These are phyloP conservation scores for Abrus pulchellus DNA, from an alignment of 306 rosid species.

Conservation along the genomic window DNA sequence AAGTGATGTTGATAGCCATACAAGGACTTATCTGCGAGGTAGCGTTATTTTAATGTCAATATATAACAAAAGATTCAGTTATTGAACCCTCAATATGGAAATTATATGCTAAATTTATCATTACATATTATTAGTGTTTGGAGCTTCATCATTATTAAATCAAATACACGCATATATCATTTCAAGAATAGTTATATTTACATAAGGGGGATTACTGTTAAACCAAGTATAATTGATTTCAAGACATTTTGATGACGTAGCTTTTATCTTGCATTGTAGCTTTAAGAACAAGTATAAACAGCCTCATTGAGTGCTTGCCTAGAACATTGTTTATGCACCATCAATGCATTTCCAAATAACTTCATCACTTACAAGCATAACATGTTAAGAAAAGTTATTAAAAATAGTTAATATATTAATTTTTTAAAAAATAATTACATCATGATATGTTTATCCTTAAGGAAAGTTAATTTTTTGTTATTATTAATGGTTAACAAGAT, in stretches of 20 bases:
- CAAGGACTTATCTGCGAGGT: background rate
- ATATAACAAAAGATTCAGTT: no score
- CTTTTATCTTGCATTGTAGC: conserved; percentile 41
- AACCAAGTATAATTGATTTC: conserved; percentile 35
- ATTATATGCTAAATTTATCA: conserved; percentile 16
- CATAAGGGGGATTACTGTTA: conserved; percentile 9
- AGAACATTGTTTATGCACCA: conserved; percentile 28
- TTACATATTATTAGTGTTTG: background rate
- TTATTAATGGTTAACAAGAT: no score
- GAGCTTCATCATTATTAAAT: conserved; percentile 8
- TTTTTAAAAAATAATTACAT: no score
- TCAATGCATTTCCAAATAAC: background rate
- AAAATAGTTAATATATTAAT: no score
- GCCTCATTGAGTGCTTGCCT: conserved; percentile 13
- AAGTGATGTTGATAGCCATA: conserved; percentile 5
- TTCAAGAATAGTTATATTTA: background rate
- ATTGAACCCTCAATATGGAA: conserved; percentile 14
- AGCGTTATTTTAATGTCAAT: no score
- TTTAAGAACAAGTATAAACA: conserved; percentile 44
- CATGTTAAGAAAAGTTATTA: no score
- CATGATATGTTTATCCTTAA: no score
- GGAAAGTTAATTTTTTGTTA: no score
- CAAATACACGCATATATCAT: no score
- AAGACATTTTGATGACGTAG: conserved; percentile 8
- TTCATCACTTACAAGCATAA: background rate